Evolutionary conservation across 2,329 filamentous ascomycete species (phyloP).

Genomic region (Penicillium aurantiogriseum): DNA sequence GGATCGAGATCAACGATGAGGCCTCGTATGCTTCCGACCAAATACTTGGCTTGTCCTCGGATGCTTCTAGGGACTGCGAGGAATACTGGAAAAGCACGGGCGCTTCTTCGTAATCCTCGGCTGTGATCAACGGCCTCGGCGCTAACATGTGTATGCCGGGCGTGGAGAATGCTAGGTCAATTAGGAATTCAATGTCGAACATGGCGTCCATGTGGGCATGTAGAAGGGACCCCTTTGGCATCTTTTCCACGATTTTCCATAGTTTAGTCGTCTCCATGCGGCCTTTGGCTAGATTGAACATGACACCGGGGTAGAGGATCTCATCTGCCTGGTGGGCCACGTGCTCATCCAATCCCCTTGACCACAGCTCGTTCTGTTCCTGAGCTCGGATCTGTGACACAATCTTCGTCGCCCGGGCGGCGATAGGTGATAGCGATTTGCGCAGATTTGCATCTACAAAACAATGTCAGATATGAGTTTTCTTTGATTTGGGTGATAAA

Average conservation of each 20-base stretch:
- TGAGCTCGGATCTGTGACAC: slow-evolving; percentile 75
- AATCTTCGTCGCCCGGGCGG: slow-evolving; percentile 72
- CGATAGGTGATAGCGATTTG: slow-evolving; percentile 69
- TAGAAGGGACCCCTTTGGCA: slow-evolving; percentile 73
- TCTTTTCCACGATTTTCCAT: slow-evolving; percentile 77
- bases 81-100: slow-evolving; percentile 63
- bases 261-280: slow-evolving; percentile 80
- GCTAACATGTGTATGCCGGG: slow-evolving; percentile 71
- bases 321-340: slow-evolving; percentile 61
- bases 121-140: slow-evolving; percentile 55
- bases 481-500: slow-evolving; percentile 14
- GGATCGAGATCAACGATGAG: slow-evolving; percentile 58
- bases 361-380: slow-evolving; percentile 77
- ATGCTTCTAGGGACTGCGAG: slow-evolving; percentile 46
- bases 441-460: slow-evolving; percentile 33
- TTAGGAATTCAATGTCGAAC: slow-evolving; percentile 79
- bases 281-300: slow-evolving; percentile 84
- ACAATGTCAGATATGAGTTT: slow-evolving; percentile 1
- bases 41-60: slow-evolving; percentile 51
- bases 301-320: slow-evolving; percentile 81
- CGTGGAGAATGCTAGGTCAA: slow-evolving; percentile 67
- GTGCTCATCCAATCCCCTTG: slow-evolving; percentile 66
- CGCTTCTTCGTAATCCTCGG: slow-evolving; percentile 54
- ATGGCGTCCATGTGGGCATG: slow-evolving; percentile 91
- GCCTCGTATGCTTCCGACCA: slow-evolving; percentile 67